Conservation (phyloP, 371 early-diverging fungal genomes). For the Mortierella sp. region DNA sequence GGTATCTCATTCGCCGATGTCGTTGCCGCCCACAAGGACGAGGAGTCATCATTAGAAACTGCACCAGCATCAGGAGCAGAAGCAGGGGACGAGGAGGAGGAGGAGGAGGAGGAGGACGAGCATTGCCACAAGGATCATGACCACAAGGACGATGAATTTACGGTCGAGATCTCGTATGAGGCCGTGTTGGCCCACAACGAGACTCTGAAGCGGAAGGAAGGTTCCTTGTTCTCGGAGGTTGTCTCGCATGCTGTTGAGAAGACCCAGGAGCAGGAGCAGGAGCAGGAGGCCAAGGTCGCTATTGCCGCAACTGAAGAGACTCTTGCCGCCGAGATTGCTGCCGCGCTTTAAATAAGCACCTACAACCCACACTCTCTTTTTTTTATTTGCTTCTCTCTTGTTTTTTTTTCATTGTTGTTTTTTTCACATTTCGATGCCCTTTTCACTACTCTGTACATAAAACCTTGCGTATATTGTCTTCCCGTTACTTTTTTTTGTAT, state of each 20-base stretch:
- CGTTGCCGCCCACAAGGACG: conserved; percentile 17
- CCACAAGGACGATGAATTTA: not conserved
- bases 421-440: not conserved
- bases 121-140: too few species aligned
- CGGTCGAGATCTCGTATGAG: conserved; percentile 1
- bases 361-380: not conserved
- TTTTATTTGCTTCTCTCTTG: not conserved
- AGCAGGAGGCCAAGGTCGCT: not conserved
- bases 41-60: conserved; percentile 13
- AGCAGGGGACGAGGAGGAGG: not conserved
- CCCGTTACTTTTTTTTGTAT: not conserved
- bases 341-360: conserved; percentile 9
- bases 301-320: not conserved
- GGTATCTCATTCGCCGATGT: conserved; percentile 39
- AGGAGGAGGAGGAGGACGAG: not conserved
- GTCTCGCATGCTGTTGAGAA: conserved; percentile 17
- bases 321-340: conserved; percentile 19
- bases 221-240: conserved; percentile 38
- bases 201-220: conserved; percentile 26
- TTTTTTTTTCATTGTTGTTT: not conserved
- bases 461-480: not conserved
- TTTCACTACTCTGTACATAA: conserved; percentile 7
- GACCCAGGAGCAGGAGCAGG: not conserved
- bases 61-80: too few species aligned
- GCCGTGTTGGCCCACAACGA: conserved; percentile 21